phyloP scores from a whole-genome alignment of 345 rosid genomes.

The Eutrema heterophyllum region DNA sequence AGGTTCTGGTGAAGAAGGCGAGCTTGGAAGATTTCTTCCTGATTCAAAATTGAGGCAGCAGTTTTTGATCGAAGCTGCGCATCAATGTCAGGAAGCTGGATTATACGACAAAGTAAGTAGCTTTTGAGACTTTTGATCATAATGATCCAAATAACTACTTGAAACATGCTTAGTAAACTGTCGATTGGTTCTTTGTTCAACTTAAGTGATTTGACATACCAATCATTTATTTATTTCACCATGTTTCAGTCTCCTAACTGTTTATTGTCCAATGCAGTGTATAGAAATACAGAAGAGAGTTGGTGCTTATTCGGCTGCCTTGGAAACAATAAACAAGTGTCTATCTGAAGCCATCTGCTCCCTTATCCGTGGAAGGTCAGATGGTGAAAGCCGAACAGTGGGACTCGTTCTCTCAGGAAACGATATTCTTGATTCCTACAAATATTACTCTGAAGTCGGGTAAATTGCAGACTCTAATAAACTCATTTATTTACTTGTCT shows the following conservation, averaged over 20 bases:
- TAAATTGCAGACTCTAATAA: conserved; percentile 6
- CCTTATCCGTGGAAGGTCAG: conserved; percentile 69
- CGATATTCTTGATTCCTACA: conserved; percentile 64
- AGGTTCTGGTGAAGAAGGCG: conserved; percentile 84
- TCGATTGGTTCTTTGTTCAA: not conserved
- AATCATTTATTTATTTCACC: not conserved
- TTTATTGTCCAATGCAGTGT: conserved; percentile 37
- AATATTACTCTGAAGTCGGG: conserved; percentile 78
- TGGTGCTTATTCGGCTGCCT: conserved; percentile 81
- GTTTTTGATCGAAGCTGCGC: conserved; percentile 75
- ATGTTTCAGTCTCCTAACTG: not conserved
- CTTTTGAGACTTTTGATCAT: conserved; percentile 10
- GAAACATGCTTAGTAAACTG: not conserved
- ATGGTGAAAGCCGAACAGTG: conserved; percentile 76
- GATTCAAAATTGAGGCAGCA: conserved; percentile 58
- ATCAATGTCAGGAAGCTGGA: conserved; percentile 73
- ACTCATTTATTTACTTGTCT: not conserved
- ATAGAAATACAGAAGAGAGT: conserved; percentile 77
- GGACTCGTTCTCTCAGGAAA: conserved; percentile 78
- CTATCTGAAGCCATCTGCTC: conserved; percentile 80
- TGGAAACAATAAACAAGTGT: conserved; percentile 78
- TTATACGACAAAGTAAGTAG: conserved; percentile 61
- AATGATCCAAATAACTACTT: not conserved
- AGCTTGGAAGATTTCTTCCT: conserved; percentile 56
- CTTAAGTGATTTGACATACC: not conserved